Base-by-base conservation (phyloP, 345 rosid genomes). In the Balakata baccata region DNA sequence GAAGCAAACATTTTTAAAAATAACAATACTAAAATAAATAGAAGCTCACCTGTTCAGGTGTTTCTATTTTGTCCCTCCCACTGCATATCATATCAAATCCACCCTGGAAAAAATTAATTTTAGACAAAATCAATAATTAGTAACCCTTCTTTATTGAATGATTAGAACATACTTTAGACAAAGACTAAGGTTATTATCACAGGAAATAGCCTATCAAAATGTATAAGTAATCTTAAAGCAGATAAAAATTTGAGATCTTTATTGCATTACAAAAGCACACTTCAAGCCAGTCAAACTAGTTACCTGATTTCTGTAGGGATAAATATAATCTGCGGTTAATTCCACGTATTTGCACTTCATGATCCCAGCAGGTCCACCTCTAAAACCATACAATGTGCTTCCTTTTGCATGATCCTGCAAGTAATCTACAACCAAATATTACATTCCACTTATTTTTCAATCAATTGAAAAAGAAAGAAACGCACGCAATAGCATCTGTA, bases 1-100 rank as follows among this genome's bases (percentile, higher is more conserved):
- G 18, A 65, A 39, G 13, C 58, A 72, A 72, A 51, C 16, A 1
- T 11, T 4, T 0, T 9, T 49, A 72, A 54, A 3, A 77, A 43
- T 6, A 43, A 43, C 6, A 43, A 43, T 43, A 10, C 1, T 43
- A 43, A 9, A 29, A 1, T 29, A 29, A 29, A 43, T 43, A 6
- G 10, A 43, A 43, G 60, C 43, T 72, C 66, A 92, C 99, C 93
- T 95, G 99, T 77, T 91, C 96, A 74, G 98, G 99, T 22, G 96
- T 89, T 86, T 96, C 98, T 77, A 93, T 96, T 84, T 96, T 96
- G 89, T 96, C 99, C 79, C 98, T 91, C 61, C 98, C 97, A 88
- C 99, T 96, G 86, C 96, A 88, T 54, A 96, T 93, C 98, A 96
- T 96, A 79, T 96, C 99, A 72, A 96, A 96, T 65, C 99, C 99